Conservation (phyloP, 495 filamentous ascomycete genomes). For the Aspergillus egyptiacus region DNA sequence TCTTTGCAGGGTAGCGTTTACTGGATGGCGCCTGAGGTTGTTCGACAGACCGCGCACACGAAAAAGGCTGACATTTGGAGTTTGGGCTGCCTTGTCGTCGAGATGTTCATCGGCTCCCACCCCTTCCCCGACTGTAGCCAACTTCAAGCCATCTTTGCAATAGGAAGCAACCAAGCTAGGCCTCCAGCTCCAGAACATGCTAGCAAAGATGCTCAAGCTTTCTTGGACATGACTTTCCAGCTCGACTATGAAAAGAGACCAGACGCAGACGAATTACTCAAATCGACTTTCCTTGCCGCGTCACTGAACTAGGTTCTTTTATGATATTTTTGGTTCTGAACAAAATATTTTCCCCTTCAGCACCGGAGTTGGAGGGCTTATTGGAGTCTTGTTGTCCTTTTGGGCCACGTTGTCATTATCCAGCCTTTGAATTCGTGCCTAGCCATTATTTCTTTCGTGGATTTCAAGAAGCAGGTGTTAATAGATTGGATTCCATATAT, state of each 20-base stretch:
- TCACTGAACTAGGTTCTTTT: slow-evolving; percentile 45
- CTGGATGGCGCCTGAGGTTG: slow-evolving; percentile 99
- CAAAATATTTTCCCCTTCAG: not conserved
- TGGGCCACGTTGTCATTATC: not conserved
- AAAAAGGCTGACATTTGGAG: slow-evolving; percentile 99
- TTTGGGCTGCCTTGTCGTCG: slow-evolving; percentile 90
- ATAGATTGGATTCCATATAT: slow-evolving; percentile 6
- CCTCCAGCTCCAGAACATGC: slow-evolving; percentile 87
- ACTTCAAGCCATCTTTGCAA: slow-evolving; percentile 97
- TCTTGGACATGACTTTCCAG: slow-evolving; percentile 87
- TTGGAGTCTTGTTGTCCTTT: not conserved
- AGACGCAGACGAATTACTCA: slow-evolving; percentile 81
- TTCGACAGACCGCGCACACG: slow-evolving; percentile 94
- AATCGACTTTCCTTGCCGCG: slow-evolving; percentile 67
- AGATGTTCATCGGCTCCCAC: slow-evolving; percentile 97
- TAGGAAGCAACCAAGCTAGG: slow-evolving; percentile 78
- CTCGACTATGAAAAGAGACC: slow-evolving; percentile 88
- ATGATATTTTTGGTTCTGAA: not conserved
- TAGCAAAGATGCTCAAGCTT: slow-evolving; percentile 76
- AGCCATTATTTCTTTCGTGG: not conserved
- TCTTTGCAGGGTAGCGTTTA: slow-evolving; percentile 96
- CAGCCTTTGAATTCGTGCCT: not conserved
- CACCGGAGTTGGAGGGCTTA: not conserved
- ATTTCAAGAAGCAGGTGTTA: not conserved
- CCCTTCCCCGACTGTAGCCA: slow-evolving; percentile 97